Percentiles rank a stretch among this genome's conserved stretches.
Conservation (phyloP, 306 rosid species). For the Cucurbita argyrosperma region DNA sequence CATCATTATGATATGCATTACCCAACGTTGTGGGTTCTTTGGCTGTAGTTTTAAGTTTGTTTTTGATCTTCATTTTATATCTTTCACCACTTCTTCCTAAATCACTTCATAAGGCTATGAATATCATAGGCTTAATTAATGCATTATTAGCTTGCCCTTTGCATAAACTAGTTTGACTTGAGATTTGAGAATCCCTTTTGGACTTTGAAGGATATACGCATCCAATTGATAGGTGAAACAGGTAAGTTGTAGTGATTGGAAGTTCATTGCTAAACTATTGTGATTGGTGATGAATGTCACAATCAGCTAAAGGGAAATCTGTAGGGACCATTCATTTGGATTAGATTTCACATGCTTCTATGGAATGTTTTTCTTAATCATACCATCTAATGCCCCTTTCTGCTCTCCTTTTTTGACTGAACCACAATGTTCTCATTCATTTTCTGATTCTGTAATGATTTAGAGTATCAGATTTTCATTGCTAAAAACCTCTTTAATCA, state of each 20-base stretch:
- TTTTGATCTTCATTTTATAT: neutral
- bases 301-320: conserved; percentile 5
- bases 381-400: conserved; percentile 14
- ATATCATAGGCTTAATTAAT: neutral
- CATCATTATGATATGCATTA: neutral
- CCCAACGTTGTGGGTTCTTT: neutral
- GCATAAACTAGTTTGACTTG: conserved; percentile 1
- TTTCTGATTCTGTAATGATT: conserved; percentile 5
- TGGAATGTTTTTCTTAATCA: conserved; percentile 13
- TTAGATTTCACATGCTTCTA: conserved; percentile 19
- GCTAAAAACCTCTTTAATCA: conserved; percentile 4
- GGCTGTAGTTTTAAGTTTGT: neutral
- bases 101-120: neutral
- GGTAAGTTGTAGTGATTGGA: conserved; percentile 1
- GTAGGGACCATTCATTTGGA: conserved; percentile 25
- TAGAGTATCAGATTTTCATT: neutral
- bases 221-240: neutral
- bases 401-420: conserved; percentile 10
- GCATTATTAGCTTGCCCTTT: conserved; percentile 2
- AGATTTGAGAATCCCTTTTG: conserved; percentile 2
- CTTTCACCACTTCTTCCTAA: neutral
- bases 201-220: conserved; percentile 4
- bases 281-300: conserved; percentile 15
- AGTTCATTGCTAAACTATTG: conserved; percentile 6
- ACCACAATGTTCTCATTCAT: conserved; percentile 1